Evolutionary conservation across 441 rosid species (phyloP), one percentile per base, ranked within the genome.

Genomic region (Gossypium laxum): DNA sequence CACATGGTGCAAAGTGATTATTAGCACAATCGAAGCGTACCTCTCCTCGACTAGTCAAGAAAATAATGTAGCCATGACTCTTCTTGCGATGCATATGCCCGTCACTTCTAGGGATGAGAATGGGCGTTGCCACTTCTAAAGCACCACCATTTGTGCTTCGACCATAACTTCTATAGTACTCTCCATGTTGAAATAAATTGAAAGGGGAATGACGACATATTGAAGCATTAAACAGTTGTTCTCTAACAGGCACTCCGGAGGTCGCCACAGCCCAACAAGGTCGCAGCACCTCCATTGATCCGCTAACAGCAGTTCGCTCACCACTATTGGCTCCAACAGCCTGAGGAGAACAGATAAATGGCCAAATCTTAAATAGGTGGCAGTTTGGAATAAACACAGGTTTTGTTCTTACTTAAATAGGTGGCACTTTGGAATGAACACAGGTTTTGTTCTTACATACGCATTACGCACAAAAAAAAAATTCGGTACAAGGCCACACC

Each of bases 181-280:
- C 98, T 72, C 92, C 97, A 58, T 87, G 89, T 71, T 86, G 98
- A 79, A 95, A 82, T 69, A 95, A 78, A 85, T 86, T 92, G 73
- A 92, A 87, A 7, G 88, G 89, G 56, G 90, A 82, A 77, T 86
- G 87, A 74, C 91, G 98, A 75, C 98, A 95, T 77, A 92, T 88
- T 14, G 98, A 95, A 74, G 90, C 98, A 78, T 92, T 95, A 69
- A 95, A 91, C 59, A 95, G 99, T 85, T 91, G 95, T 77, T 92
- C 98, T 15, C 93, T 82, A 50, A 92, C 87, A 7, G 97, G 99
- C 48, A 95, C 97, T 52, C 98, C 99, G 30, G 96, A 95, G 74
- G 99, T 95, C 52, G 96, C 98, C 75, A 95, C 92, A 50, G 96
- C 99, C 98, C 96, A 95, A 75, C 99, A 95, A 47, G 99, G 99